Evolutionary conservation across 2,329 filamentous ascomycete species (phyloP), one percentile per base, ranked within the genome.

Genomic region (Mollisia scopiformis): DNA sequence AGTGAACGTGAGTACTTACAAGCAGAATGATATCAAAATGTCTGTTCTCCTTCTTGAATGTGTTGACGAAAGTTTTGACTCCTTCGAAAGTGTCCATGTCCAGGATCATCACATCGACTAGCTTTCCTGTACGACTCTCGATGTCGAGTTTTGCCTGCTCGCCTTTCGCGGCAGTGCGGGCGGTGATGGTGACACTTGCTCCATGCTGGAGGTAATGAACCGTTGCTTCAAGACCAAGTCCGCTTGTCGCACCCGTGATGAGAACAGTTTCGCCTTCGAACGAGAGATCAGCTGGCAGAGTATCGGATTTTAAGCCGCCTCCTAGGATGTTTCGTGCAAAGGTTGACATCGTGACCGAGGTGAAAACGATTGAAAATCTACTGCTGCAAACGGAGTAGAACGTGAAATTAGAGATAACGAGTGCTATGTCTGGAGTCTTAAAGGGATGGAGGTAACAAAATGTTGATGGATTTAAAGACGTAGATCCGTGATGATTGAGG

Each of bases 161-260:
- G 21, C 74, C 74, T 37, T 75, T 73, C 0, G 69, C 51, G 0
- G 74, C 43, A 28, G 71, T 70, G 0, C 77, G 75, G 37, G 72
- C 72, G 8, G 75, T 76, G 64, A 79, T 75, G 47, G 76, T 73
- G 33, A 78, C 69, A 28, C 73, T 71, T 3, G 76, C 76, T 8
- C 72, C 73, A 2, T 77, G 72, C n/a, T 71, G 70, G 56, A 75
- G 65, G 58, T 75, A 73, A 53, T 78, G 73, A 2, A 71, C 67
- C 0, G 76, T 75, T 16, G 76, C 70, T 30, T 75, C 76, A 13
- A 76, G 70, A 5, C 77, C 76, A 1, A 78, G 69, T 19, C 77
- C 76, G 31, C 69, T 66, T 8, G 76, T 78, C 7, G 71, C 73
- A 14, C 77, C 77, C 0, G 76, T 78, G 35, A 79, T 69, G 46